Base-by-base conservation (phyloP, 2,329 filamentous ascomycete species). In the Sporothrix luriei region DNA sequence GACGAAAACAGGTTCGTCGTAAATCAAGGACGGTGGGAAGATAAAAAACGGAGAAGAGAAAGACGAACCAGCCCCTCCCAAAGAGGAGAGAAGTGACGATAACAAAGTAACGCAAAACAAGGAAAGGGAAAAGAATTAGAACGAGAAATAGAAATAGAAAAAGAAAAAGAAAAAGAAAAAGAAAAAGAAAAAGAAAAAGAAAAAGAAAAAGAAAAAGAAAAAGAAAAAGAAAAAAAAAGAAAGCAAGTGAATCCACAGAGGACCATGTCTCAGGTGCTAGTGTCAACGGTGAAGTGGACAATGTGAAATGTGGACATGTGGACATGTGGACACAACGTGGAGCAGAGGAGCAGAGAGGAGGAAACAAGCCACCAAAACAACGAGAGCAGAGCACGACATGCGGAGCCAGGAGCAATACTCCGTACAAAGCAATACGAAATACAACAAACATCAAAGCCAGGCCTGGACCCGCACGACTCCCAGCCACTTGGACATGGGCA, bases 401-500 rank as follows among this genome's bases (percentile, higher is more conserved):
- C 29, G 29, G 29, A 33, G 5, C 4, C 3, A 6, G 29, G 29
- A 33, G 29, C 29, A 4, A 33, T n/a, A n/a, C n/a, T n/a, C n/a
- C n/a, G n/a, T n/a, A n/a, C n/a, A n/a, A n/a, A n/a, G n/a, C n/a
- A n/a, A n/a, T n/a, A n/a, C n/a, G n/a, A n/a, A n/a, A n/a, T 4
- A 33, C 29, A 33, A 6, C 33, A 9, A 33, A 5, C 33, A 33
- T 33, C 33, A 1, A 52, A 13, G 11, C 14, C 26, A 38, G 33
- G 29, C 16, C 55, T 21, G n/a, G 21, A 43, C 13, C 57, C 46
- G 11, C 11, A 9, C 7, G 46, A 4, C 19, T 61, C 38, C 57
- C 57, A 61, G 57, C 57, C 57, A 21, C 38, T n/a, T 61, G 54
- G 54, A 29, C 51, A 57, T 6, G 29, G 16, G 38, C 55, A 40